phyloP scores from a whole-genome alignment of 2,329 filamentous ascomycete species.

The Byssochlamys sp. region DNA sequence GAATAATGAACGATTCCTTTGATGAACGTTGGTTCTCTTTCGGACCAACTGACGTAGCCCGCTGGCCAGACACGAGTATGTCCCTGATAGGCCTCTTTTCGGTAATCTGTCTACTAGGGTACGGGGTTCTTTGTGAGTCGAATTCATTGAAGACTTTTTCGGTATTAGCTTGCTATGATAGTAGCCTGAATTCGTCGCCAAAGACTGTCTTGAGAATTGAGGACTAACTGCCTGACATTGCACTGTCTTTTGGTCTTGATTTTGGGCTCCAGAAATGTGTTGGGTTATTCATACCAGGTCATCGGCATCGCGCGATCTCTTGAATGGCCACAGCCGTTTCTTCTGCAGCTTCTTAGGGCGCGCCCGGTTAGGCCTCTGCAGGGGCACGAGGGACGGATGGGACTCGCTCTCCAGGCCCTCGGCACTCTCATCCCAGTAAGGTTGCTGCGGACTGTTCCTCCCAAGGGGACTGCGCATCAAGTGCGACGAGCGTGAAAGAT shows the following conservation, averaged over 20 bases:
- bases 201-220: not conserved
- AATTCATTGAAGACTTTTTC: not conserved
- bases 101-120: not conserved
- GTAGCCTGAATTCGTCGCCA: not conserved
- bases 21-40: not conserved
- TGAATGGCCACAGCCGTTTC: not conserved
- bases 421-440: not conserved
- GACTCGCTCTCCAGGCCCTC: not conserved
- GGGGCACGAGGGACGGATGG: not conserved
- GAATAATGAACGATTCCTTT: not conserved
- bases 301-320: not conserved
- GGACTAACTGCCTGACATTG: not conserved
- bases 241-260: not conserved
- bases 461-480: constrained; percentile 27
- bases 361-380: not conserved
- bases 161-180: not conserved
- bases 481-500: constrained; percentile 10
- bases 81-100: not conserved
- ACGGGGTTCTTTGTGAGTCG: not conserved
- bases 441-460: constrained; percentile 20
- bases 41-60: not conserved
- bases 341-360: not conserved
- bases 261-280: not conserved
- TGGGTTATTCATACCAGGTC: not conserved
- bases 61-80: not conserved